phyloP scores from a whole-genome alignment of 768 basidiomycete species.

The Fomitopsis pulvina region DNA sequence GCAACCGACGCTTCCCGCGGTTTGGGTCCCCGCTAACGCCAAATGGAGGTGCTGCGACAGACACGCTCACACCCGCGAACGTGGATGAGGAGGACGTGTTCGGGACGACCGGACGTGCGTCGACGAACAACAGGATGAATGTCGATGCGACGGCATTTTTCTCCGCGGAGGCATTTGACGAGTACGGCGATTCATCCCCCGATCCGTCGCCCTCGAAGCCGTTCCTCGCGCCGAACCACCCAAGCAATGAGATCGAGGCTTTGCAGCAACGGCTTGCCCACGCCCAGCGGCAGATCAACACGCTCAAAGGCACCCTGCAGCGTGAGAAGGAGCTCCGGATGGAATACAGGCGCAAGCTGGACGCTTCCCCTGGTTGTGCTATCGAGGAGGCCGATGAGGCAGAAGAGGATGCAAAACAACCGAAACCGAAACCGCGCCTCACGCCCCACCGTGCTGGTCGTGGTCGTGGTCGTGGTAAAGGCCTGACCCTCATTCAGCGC shows the following conservation, averaged over 20 bases:
- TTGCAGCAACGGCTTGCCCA: conserved; percentile 78
- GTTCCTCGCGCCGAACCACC: conserved; percentile 68
- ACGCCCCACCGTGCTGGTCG: conserved; percentile 54
- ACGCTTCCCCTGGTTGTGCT: conserved; percentile 34
- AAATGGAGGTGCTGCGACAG: conserved; percentile 30
- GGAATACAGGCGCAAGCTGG: conserved; percentile 52
- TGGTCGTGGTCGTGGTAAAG: conserved; percentile 45
- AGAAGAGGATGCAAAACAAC: conserved; percentile 15
- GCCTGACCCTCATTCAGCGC: conserved; percentile 58
- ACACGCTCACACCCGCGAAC: conserved; percentile 46
- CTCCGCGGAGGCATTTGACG: conserved; percentile 38
- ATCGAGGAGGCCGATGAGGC: conserved; percentile 44
- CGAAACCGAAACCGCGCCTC: conserved; percentile 27
- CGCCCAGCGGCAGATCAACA: conserved; percentile 79
- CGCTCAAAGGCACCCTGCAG: conserved; percentile 70
- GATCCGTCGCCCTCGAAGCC: conserved; percentile 55
- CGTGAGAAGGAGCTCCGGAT: conserved; percentile 81
- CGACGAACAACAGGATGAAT: conserved; percentile 55
- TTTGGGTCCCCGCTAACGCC: conserved; percentile 76
- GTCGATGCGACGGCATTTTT: conserved; percentile 44
- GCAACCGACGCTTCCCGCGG: conserved; percentile 51
- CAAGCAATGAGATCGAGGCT: conserved; percentile 74
- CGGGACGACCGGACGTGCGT: conserved; percentile 49
- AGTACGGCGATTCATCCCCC: conserved; percentile 43
- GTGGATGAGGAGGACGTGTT: conserved; percentile 64